Base-by-base conservation (phyloP, 2,329 filamentous ascomycete genomes). In the Hirsutella rhossiliensis region DNA sequence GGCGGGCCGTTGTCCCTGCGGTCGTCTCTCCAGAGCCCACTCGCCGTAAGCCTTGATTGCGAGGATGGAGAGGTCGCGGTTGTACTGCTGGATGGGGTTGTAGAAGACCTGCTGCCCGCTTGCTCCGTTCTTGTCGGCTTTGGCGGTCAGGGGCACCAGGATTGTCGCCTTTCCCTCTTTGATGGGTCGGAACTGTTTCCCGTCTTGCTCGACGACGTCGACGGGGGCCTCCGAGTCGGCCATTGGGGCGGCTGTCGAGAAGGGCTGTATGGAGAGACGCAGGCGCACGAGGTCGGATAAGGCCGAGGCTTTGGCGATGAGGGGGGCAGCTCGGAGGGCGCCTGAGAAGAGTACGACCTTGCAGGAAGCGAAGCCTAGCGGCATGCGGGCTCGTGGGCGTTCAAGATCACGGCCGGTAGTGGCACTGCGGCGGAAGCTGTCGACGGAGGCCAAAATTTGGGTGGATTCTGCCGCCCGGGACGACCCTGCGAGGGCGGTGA, bases 1-100 rank as follows among this genome's bases (percentile, higher is more conserved):
- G 45, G 60, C 65, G 12, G 27, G 18, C 48, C 47, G 40, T 3
- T 60, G 54, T 34, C 56, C 64, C 48, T 65, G 64, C 27, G 62
- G 63, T 46, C 65, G 67, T 54, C 64, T 67, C 30, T 73, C 65
- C 17, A 79, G 52, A 31, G 53, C 58, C 29, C 87, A 79, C 52
- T 92, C 80, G 1, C 86, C 87, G 60, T 90, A 95, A 0, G 85
- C 84, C 57, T 86, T 87, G 62, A 98, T 95, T 1, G 87, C 87
- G 13, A 98, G 74, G 23, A 96, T 87, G 48, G 87, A 96, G 51
- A 98, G 66, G 60, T 98, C 92, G 40, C 94, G 84, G 64, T 98
- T 98, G 72, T 97, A 98, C 60, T 98, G 92, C 61, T 98, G 92
- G 44, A 98, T 96, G 0, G 92, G 90, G 55, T 98, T 98, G 73